Conservation (phyloP, 257 asterid genomes). For the Solanum ossicruentum region DNA sequence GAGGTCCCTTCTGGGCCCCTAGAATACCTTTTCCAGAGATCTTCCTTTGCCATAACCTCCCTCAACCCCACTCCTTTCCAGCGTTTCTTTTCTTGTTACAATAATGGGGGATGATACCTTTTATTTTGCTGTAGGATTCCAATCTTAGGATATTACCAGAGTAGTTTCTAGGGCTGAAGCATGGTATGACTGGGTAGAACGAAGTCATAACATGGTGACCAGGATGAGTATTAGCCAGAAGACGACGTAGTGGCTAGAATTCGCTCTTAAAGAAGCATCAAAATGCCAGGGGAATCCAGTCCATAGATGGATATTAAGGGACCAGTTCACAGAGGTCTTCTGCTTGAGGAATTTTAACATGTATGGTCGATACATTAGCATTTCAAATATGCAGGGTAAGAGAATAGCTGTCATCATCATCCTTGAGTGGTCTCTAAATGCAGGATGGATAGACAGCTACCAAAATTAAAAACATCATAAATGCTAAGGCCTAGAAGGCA, state of each 20-base stretch:
- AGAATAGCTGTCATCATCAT: neutral
- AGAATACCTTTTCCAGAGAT: neutral
- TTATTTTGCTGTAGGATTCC: neutral
- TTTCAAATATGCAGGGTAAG: neutral
- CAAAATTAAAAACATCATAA: neutral
- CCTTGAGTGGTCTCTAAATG: neutral
- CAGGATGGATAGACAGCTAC: neutral
- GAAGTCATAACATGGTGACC: neutral
- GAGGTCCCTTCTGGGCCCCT: neutral
- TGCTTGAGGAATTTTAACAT: neutral
- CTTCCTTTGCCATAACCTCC: neutral
- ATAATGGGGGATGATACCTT: neutral
- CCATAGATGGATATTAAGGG: neutral
- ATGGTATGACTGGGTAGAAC: neutral
- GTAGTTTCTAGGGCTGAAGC: neutral
- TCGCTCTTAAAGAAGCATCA: neutral
- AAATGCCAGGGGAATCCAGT: neutral
- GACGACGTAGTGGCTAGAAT: neutral
- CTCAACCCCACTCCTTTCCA: neutral
- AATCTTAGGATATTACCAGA: neutral
- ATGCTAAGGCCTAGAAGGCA: neutral
- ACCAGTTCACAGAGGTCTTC: neutral
- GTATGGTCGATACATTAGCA: neutral
- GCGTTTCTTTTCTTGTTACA: neutral
- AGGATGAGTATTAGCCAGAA: neutral